These are phyloP conservation scores for Diaporthe citri DNA, from an alignment of 2,329 filamentous ascomycete species.

Conservation along the genomic window DNA sequence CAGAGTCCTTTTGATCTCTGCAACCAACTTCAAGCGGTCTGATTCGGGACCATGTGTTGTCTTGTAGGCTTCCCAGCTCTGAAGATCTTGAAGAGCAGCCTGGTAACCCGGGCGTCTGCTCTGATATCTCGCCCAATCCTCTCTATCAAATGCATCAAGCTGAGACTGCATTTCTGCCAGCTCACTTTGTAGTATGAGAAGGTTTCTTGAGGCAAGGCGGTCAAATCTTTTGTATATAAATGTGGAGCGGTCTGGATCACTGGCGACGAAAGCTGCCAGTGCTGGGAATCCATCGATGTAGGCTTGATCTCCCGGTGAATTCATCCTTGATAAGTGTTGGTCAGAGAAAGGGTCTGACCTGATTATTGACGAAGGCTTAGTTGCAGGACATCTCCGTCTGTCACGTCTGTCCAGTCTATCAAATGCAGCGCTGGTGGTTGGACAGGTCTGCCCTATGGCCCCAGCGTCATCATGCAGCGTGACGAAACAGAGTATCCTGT, in stretches of 20 bases:
- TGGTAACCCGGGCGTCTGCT: not conserved
- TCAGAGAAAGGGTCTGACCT: not conserved
- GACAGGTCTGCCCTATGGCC: too few relatives aligned
- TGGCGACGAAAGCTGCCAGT: not conserved
- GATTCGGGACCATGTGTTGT: not conserved
- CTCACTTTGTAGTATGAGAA: not conserved
- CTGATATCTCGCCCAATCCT: not conserved
- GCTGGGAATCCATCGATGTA: not conserved
- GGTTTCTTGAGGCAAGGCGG: not conserved
- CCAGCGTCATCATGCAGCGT: too few relatives aligned
- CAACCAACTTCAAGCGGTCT: not conserved
- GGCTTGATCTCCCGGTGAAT: not conserved
- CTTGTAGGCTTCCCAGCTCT: not conserved
- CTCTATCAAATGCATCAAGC: not conserved
- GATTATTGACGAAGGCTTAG: not conserved
- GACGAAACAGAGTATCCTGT: too few relatives aligned
- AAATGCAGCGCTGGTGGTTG: too few relatives aligned
- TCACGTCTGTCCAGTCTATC: too few relatives aligned
- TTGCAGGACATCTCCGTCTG: not conserved
- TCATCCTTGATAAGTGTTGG: not conserved
- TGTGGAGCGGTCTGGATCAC: not conserved
- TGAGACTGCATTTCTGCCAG: not conserved
- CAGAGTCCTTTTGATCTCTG: not conserved
- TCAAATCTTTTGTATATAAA: constrained; percentile 2
- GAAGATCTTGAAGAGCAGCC: not conserved